Conservation (phyloP, 805 yeast species). For the Komagataella kurtzmanii region DNA sequence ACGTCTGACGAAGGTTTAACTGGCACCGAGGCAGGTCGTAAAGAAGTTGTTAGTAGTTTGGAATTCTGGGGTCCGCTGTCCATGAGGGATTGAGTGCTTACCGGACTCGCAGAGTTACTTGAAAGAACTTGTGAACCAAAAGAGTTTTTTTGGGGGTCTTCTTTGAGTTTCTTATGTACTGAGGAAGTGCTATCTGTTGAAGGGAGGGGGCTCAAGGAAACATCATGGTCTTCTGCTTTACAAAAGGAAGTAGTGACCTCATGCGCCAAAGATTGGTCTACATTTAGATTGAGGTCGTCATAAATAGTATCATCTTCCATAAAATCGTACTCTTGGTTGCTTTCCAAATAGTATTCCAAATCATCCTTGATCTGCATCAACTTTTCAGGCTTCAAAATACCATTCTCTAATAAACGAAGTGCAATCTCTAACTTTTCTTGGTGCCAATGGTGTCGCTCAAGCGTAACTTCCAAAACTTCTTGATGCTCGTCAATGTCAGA, state of each 20-base stretch:
- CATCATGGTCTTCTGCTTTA: conserved; percentile 7
- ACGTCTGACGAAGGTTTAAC: conserved; percentile 16
- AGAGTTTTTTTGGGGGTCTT: neutral
- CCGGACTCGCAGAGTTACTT: neutral
- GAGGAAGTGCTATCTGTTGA: conserved; percentile 5
- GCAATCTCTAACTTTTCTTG: conserved; percentile 65
- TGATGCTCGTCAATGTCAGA: neutral
- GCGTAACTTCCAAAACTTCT: conserved; percentile 40
- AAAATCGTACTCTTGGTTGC: conserved; percentile 87
- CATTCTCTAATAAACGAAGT: conserved; percentile 64
- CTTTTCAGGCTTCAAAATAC: conserved; percentile 60
- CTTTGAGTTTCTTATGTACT: conserved; percentile 6
- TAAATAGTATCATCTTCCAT: conserved; percentile 90
- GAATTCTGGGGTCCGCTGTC: neutral
- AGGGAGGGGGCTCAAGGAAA: conserved; percentile 5
- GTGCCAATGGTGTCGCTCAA: conserved; percentile 73
- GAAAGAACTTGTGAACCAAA: neutral
- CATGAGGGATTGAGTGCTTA: neutral
- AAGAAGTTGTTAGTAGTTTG: conserved; percentile 8
- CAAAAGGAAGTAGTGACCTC: conserved; percentile 10
- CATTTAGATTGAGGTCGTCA: conserved; percentile 66
- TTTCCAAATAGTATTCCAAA: conserved; percentile 83
- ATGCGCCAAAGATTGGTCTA: conserved; percentile 21
- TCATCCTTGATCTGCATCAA: conserved; percentile 77
- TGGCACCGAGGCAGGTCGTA: conserved; percentile 23